A percentile compares a stretch with the other conserved stretches of the same genome.
phyloP scores from a whole-genome alignment of 768 basidiomycete species.

The Antrodiella citrinella region DNA sequence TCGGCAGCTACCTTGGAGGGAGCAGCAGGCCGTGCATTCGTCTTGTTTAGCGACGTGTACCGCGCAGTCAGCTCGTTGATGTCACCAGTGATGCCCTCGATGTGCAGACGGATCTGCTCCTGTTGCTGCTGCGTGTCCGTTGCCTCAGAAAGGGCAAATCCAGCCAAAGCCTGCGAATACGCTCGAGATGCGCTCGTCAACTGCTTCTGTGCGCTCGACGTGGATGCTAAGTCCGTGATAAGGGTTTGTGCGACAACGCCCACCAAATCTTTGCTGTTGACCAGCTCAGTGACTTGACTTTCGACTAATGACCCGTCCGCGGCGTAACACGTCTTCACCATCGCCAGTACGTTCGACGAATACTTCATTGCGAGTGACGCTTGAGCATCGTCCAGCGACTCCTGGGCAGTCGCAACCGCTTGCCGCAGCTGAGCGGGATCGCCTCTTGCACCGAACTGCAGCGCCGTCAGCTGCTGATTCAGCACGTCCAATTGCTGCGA shows the following conservation, averaged over 20 bases:
- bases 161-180: not conserved
- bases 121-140: not conserved
- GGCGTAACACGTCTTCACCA: slow-evolving; percentile 18
- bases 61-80: not conserved
- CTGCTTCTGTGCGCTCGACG: not conserved
- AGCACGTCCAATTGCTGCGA: slow-evolving; percentile 19
- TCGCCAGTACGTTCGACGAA: slow-evolving; percentile 15
- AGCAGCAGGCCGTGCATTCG: not conserved
- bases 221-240: not conserved
- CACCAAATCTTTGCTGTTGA: not conserved
- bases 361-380: slow-evolving; percentile 14
- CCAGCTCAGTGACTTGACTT: not conserved
- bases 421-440: slow-evolving; percentile 12
- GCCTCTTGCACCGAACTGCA: slow-evolving; percentile 11
- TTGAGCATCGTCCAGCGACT: slow-evolving; percentile 8
- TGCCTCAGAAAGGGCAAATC: not conserved
- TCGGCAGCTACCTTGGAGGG: not conserved
- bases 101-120: not conserved
- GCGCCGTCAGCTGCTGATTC: slow-evolving; percentile 14
- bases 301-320: not conserved
- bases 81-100: not conserved
- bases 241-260: not conserved
- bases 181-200: not conserved
- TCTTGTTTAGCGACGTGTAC: not conserved
- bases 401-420: slow-evolving; percentile 15